A percentile compares a stretch with the other conserved stretches of the same genome.
Evolutionary conservation across 768 basidiomycete species (phyloP).

Genomic region (Boletus patriciae): DNA sequence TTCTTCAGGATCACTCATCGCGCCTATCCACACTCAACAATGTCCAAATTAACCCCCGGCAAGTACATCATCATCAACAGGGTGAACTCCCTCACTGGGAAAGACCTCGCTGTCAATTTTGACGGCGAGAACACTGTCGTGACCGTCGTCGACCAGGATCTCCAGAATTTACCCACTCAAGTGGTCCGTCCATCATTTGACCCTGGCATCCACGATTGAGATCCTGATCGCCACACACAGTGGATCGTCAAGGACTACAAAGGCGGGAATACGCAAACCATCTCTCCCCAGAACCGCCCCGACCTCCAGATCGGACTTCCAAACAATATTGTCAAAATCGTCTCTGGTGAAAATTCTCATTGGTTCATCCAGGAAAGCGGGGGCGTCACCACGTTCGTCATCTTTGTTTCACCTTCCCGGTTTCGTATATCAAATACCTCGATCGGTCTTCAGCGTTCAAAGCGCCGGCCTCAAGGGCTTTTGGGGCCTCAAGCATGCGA

Average conservation of each 20-base stretch:
- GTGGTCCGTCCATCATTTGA: neutral
- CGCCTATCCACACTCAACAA: neutral
- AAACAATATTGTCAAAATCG: no score
- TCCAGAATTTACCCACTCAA: neutral
- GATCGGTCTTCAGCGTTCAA: neutral
- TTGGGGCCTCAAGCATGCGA: neutral
- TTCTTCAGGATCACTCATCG: neutral
- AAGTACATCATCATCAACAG: neutral
- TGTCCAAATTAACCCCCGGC: neutral
- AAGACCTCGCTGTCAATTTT: neutral
- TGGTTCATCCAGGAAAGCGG: no score
- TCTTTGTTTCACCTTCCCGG: neutral
- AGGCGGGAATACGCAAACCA: neutral
- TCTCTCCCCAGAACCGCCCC: neutral
- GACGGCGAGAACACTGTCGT: neutral
- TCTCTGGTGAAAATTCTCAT: no score
- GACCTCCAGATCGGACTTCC: neutral
- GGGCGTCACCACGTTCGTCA: neutral
- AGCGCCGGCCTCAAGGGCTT: neutral
- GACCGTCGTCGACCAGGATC: neutral
- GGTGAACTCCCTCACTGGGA: neutral
- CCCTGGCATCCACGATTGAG: neutral
- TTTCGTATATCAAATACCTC: neutral
- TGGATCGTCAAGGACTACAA: neutral
- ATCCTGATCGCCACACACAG: neutral